Evolutionary conservation across 257 asterid species (phyloP), one percentile per base, ranked within the genome.

Genomic region (Solanum pinnatisectum): DNA sequence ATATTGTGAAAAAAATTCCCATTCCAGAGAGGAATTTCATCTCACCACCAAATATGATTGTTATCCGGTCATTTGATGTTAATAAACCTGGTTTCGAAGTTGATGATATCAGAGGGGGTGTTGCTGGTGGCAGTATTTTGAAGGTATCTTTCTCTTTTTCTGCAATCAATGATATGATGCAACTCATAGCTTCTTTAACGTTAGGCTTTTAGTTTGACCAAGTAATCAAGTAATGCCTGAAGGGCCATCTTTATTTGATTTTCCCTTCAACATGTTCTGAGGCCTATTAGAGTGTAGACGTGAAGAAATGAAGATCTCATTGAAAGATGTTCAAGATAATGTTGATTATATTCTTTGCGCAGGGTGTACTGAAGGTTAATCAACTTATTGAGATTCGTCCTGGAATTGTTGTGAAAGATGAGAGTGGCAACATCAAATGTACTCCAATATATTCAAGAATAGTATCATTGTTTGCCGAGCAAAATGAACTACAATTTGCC

Each of bases 91-190:
- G 99, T 18, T 97, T 93, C 84, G 99, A 97, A 92, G 98, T 97
- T 84, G 98, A 97, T 94, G 98, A 97, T 33, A 95, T 97, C 60
- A 93, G 87, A 91, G 99, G 99, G 90, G 99, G 99, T 86, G 98
- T 97, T 90, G 99, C 99, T 87, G 99, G 99, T 91, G 99, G 99
- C 52, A 96, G 98, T 88, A 97, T 97, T 87, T 93, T 97, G 84
- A 94, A 97, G 99, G 99, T 95, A 91, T 74, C 74, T 88, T 56
- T 56, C 65, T 56, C 25, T 56, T 0, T 56, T 56, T n/a, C 63
- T 42, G 84, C 84, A 42, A 25, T n/a, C 49, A 39, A n/a, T 40
- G 84, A 14, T n/a, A 18, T 72, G 44, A 8, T 72, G 79, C 79
- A 8, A 72, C 8, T 71, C 40, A 15, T 35, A 15, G 78, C 12